These are phyloP conservation scores for Leptographium galeiforme DNA, from an alignment of 2,329 filamentous ascomycete species.

Conservation along the genomic window DNA sequence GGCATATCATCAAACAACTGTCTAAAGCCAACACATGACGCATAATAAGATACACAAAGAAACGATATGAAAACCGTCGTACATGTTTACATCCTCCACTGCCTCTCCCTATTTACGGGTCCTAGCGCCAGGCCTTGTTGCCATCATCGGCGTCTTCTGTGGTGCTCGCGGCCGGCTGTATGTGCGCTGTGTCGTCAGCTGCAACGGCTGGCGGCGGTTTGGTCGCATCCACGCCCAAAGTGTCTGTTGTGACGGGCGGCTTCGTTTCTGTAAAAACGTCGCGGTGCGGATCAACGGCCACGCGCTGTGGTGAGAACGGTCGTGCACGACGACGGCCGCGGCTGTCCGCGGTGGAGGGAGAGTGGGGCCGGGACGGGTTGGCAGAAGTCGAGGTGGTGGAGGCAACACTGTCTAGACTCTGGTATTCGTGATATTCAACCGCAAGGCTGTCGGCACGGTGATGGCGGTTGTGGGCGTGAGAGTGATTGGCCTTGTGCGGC, in stretches of 20 bases:
- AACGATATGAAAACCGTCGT: too few relatives aligned
- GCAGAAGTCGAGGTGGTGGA: constrained; percentile 11
- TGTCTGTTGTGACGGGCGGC: background rate
- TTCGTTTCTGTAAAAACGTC: constrained; percentile 10
- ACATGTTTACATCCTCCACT: too few relatives aligned
- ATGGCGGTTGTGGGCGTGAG: background rate
- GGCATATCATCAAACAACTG: background rate
- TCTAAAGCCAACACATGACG: background rate
- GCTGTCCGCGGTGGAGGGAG: constrained; percentile 19
- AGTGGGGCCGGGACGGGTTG: constrained; percentile 43
- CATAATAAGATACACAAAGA: background rate
- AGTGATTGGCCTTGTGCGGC: too few relatives aligned
- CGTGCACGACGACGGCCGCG: constrained; percentile 31
- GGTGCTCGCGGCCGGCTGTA: too few relatives aligned
- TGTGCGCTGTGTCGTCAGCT: background rate
- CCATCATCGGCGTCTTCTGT: too few relatives aligned
- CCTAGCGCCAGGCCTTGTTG: too few relatives aligned
- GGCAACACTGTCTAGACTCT: constrained; percentile 38
- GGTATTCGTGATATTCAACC: constrained; percentile 32
- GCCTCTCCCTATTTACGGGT: too few relatives aligned
- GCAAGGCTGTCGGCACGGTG: constrained; percentile 42
- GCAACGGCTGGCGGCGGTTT: too few relatives aligned
- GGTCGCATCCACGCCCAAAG: background rate
- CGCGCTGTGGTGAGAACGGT: constrained; percentile 46
- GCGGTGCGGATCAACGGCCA: constrained; percentile 19